Conservation (phyloP, 2,329 filamentous ascomycete species). For the Helicocarpus griseus region DNA sequence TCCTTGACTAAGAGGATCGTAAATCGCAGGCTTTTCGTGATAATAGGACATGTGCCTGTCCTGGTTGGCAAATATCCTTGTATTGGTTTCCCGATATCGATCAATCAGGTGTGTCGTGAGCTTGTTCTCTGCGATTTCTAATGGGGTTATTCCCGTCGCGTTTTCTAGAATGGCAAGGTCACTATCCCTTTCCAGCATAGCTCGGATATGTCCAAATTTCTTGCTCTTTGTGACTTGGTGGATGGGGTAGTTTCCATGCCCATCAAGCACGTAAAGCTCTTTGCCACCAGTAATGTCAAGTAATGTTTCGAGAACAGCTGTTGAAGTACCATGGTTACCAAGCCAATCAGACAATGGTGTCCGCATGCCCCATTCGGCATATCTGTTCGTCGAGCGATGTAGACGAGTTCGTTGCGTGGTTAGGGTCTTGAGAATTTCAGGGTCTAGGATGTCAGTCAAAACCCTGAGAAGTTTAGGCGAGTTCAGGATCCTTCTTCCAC, state of each 20-base stretch:
- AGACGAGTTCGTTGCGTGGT: slow-evolving; percentile 8
- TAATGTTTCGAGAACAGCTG: slow-evolving; percentile 41
- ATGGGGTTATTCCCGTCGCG: slow-evolving; percentile 62
- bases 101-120: slow-evolving; percentile 20
- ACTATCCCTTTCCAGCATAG: slow-evolving; percentile 44
- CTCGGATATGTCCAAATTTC: slow-evolving; percentile 46
- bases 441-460: slow-evolving; percentile 2
- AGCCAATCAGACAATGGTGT: slow-evolving; percentile 8
- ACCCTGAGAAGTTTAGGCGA: neutral
- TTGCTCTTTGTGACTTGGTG: slow-evolving; percentile 34
- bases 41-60: too few relatives aligned
- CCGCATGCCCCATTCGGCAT: slow-evolving; percentile 3
- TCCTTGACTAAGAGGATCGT: neutral
- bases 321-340: slow-evolving; percentile 19
- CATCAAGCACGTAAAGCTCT: slow-evolving; percentile 37
- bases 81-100: slow-evolving; percentile 4
- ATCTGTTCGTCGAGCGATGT: neutral
- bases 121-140: slow-evolving; percentile 7
- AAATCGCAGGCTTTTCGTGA: neutral
- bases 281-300: slow-evolving; percentile 41
- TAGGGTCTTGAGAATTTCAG: slow-evolving; percentile 7
- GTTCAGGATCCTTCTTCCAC: too few relatives aligned
- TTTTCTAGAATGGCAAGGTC: slow-evolving; percentile 61
- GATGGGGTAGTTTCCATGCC: slow-evolving; percentile 34
- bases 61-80: neutral